Base-by-base conservation (phyloP, 345 rosid species). In the Gossypium turneri region DNA sequence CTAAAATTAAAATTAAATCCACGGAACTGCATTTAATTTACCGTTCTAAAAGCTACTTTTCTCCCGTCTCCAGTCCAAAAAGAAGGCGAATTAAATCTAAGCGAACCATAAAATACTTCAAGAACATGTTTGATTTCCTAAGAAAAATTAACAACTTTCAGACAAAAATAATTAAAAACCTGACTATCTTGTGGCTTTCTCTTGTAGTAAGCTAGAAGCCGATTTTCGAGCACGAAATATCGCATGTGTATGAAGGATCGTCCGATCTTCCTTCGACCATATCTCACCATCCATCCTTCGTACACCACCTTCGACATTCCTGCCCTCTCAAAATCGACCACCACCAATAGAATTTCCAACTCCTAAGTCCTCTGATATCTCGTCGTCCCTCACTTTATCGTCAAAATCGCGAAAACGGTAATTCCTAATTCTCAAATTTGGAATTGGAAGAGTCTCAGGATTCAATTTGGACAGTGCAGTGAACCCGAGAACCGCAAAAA, bases 271-370 rank as follows among this genome's bases (percentile, higher is more conserved):
- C 97, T 89, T 74, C 99, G 85, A 70, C 99, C 99, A 70, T 93
- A 93, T 68, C 99, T 85, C 80, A 96, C 98, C 99, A 93, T 96
- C 99, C 98, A 96, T 73, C 99, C 99, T 80, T 96, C 98, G 68
- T 92, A 96, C 48, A 93, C 93, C 24, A 90, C 88, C 81, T 93
- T 96, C 38, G 99, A 87, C 94, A 87, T 89, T 74, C 71, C 73
- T 44, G 8, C 51, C 51, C 48, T 12, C 68, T 53, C 78, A 45
- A 51, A 70, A 20, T 62, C 75, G 43, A 74, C 76, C 58, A 53
- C 62, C 22, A 50, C 52, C 60, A 52, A 17, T 43, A 25, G 17
- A 70, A 22, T 34, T 62, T 8, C 29, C 29, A 70, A 74, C 55
- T 10, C 47, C 74, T 72, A 72, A 41, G 67, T 71, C 79, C 72